These are phyloP conservation scores for Sporothrix euskadiensis DNA, from an alignment of 2,329 filamentous ascomycete species.

Conservation along the genomic window DNA sequence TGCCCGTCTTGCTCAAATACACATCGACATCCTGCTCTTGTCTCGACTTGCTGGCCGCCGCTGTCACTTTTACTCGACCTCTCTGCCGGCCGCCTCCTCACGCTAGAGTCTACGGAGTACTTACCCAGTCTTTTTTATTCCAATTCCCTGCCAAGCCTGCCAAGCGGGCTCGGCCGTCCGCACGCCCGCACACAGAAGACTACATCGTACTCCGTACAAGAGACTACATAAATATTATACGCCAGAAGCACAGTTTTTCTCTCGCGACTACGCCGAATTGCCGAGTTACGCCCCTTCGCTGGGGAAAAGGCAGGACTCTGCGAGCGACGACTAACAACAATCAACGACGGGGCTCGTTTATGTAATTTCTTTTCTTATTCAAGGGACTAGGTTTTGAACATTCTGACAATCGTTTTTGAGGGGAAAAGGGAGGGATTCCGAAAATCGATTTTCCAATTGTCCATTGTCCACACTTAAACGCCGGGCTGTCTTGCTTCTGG, in stretches of 20 bases:
- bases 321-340: background rate
- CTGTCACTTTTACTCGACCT: background rate
- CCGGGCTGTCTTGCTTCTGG: background rate
- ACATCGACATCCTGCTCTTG: background rate
- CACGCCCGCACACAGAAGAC: background rate
- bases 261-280: background rate
- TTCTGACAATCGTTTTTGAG: background rate
- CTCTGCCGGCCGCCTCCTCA: background rate
- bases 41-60: background rate
- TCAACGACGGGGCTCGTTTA: background rate
- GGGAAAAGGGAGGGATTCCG: background rate
- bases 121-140: background rate
- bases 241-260: background rate
- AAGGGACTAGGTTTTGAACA: background rate
- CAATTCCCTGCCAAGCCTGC: background rate
- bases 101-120: background rate
- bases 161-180: slow-evolving; percentile 5
- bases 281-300: background rate
- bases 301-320: too few relatives aligned
- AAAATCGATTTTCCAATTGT: background rate
- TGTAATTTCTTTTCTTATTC: background rate
- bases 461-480: background rate
- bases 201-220: background rate
- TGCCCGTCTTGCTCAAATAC: background rate
- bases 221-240: too few relatives aligned